Base-by-base conservation (phyloP, 1,284 basidiomycete genomes). In the Cutaneotrichosporon cutaneum region DNA sequence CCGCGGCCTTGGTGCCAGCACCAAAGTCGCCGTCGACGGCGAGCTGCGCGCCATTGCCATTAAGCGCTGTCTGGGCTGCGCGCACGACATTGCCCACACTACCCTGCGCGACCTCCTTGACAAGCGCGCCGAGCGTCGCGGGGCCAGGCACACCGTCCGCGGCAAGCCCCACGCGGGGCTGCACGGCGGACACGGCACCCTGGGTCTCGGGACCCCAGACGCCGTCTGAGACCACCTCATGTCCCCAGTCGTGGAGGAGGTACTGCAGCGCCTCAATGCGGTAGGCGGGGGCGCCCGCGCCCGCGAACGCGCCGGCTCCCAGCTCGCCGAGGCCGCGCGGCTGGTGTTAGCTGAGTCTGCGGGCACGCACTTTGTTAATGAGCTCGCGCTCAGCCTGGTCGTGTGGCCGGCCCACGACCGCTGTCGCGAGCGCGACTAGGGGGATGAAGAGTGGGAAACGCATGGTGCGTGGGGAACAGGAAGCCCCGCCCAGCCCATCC, bases 1-100 rank as follows among this genome's bases (percentile, higher is more conserved):
- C n/a, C 1, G 61, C 61, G 0, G 48, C 3, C 24, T 56, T 27
- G 2, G 57, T 53, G 0, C 11, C 58, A 4, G 54, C 22, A 1
- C 61, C 61, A 30, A 63, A 63, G n/a, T 32, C 9, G 14, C 61
- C 58, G 26, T 63, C 61, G 33, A 59, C 54, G 0, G 14, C 36
- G 9, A 63, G 27, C 32, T 22, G 33, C 2, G 52, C 32, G 14
- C 48, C 48, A 4, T 51, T 27, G 1, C 26, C 48, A 6, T 51
- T 51, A 36, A 62, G 21, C 4, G 50, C 54, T 6, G 39, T 30
- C 48, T 63, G 58, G 0, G 61, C 61, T 0, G 61, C 61, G 9
- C 27, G 32, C 3, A 53, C 61, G 18, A 48, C 13, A 16, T 55
- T 35, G 16, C 57, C 54, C 0, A 3, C 36, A 7, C 4, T 21